phyloP scores from a whole-genome alignment of 805 yeast species.

The Candida glaebosa region DNA sequence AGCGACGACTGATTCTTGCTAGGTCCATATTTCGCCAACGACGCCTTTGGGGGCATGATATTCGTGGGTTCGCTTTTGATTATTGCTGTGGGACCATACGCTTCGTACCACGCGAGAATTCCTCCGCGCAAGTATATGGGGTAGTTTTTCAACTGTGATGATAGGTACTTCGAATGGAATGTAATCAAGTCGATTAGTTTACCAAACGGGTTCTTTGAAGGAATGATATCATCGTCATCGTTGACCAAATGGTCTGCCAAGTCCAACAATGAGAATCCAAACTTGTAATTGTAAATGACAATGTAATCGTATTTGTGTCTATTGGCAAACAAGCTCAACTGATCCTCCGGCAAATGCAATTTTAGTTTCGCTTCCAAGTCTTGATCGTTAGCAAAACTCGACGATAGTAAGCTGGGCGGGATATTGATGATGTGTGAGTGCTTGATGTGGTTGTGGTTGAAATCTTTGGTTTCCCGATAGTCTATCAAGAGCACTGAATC shows the following conservation, averaged over 20 bases:
- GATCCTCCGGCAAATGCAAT: slow-evolving; percentile 52
- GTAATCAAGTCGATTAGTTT: slow-evolving; percentile 39
- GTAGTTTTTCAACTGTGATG: slow-evolving; percentile 27
- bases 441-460: slow-evolving; percentile 59
- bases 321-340: slow-evolving; percentile 48
- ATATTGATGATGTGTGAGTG: slow-evolving; percentile 61
- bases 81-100: slow-evolving; percentile 25
- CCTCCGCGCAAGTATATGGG: slow-evolving; percentile 40
- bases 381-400: slow-evolving; percentile 47
- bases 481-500: slow-evolving; percentile 59
- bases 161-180: slow-evolving; percentile 28
- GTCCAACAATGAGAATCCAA: slow-evolving; percentile 29
- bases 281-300: slow-evolving; percentile 57
- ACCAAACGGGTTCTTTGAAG: slow-evolving; percentile 55
- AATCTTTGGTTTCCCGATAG: slow-evolving; percentile 59
- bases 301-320: slow-evolving; percentile 59
- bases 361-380: slow-evolving; percentile 65
- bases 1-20: slow-evolving; percentile 2
- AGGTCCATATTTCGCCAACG: slow-evolving; percentile 13
- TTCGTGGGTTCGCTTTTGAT: slow-evolving; percentile 11
- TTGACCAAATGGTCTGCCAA: slow-evolving; percentile 32
- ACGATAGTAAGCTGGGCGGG: slow-evolving; percentile 50
- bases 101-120: slow-evolving; percentile 28
- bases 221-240: slow-evolving; percentile 30
- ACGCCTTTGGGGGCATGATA: slow-evolving; percentile 18